Base-by-base conservation (phyloP, 139 green algal species). In the Volvox reticuliferus region DNA sequence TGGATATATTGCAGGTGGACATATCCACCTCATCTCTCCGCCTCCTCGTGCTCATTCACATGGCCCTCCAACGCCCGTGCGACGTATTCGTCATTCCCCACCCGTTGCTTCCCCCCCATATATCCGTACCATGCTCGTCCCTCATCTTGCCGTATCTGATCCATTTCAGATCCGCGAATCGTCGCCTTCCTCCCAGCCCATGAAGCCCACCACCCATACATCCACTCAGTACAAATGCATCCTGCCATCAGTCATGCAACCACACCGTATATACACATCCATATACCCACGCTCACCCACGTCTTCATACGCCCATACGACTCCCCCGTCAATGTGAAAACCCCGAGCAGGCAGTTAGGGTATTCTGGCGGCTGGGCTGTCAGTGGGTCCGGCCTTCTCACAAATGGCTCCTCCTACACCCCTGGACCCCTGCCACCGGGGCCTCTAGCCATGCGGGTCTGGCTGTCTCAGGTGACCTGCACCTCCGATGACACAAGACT, bases 261-360 rank as follows among this genome's bases (percentile, higher is more conserved):
- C 44, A 14, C 44, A 55, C 44, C 44, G n/a, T n/a, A n/a, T n/a
- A n/a, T n/a, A n/a, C 44, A 55, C 44, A 55, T 9, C 44, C 44
- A 55, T 55, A 35, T 2, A 30, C 32, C 24, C 12, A 35, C 16
- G 33, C 77, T n/a, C 32, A 20, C 77, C n/a, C 77, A 5, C 44
- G 9, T 9, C 44, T 9, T 55, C 44, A 55, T 55, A 55, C 44
- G 44, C 44, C 9, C 44, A 55, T 55, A 55, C 5, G 9, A 55
- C 44, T 55, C 44, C 44, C 9, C 44, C 44, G 5, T 55, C 44
- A 9, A 55, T 55, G 44, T 9, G 44, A 55, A 55, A n/a, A 5
- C 9, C 44, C 44, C 44, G 65, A 65, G 82, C 82, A 79, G 82
- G 65, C 82, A 88, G 82, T n/a, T 88, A 0, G 82, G 82, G 22